Conservation (phyloP, 331 rosid genomes). For the Phaseolus coccineus region DNA sequence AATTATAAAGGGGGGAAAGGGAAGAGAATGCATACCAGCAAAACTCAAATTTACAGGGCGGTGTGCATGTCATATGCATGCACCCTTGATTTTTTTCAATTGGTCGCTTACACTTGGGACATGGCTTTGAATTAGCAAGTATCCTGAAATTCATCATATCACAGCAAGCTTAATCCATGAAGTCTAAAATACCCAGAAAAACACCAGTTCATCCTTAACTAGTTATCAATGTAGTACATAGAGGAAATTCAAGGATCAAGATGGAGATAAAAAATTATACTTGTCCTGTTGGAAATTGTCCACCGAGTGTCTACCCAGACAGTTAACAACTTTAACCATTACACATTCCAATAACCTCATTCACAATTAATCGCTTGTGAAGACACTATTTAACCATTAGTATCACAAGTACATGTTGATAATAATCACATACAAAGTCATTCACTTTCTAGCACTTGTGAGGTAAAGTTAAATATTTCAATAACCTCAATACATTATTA, state of each 20-base stretch:
- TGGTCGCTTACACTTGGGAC: constrained; percentile 91
- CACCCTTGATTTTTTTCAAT: constrained; percentile 88
- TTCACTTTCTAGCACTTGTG: background rate
- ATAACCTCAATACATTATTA: no score
- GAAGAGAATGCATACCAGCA: constrained; percentile 66
- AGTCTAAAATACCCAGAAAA: constrained; percentile 15
- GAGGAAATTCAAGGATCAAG: constrained; percentile 24
- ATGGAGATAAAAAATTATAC: background rate
- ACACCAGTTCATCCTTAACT: background rate
- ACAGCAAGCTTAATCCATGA: constrained; percentile 38
- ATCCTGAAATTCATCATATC: constrained; percentile 62
- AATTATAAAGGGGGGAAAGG: background rate
- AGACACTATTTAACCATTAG: background rate
- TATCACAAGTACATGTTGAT: background rate
- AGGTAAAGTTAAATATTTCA: no score
- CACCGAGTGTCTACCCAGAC: background rate
- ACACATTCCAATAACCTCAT: background rate
- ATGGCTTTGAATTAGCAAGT: constrained; percentile 87
- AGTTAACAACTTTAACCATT: background rate
- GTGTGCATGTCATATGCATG: constrained; percentile 92
- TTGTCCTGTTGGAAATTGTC: background rate
- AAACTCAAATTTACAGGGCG: constrained; percentile 88
- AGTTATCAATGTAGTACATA: constrained; percentile 6
- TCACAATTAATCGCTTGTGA: background rate
- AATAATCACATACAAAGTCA: background rate